Evolutionary conservation across 345 rosid genomes (phyloP), one percentile per base, ranked within the genome.

Genomic region (Brassica nigra): DNA sequence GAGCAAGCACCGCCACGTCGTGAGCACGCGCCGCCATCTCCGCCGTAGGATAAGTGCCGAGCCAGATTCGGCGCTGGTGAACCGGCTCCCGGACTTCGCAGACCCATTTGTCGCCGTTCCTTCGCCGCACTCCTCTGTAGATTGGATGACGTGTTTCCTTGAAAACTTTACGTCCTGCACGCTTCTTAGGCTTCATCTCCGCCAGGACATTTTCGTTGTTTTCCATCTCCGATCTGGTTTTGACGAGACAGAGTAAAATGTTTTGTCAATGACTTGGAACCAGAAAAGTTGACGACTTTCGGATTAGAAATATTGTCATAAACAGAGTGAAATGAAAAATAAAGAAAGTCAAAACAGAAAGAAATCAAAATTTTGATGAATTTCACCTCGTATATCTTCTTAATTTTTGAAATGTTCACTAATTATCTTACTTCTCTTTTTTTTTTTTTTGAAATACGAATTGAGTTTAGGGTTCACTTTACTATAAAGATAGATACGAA

Each of bases 1-100:
- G 71, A 0, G 89, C 90, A 49, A 91, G 77, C 12, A 84, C 96
- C 0, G 93, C 96, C 1, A 89, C 93, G 66, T 89, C 96, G 14
- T 91, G 96, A 2, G 96, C 93, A 30, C 92, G 78, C 0, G 93
- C 96, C 0, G 96, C 96, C 93, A 89, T 89, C 63, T 91, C 93
- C 0, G 91, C 83, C 0, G 87, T 85, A 0, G 93, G 90, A 62
- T 89, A 91, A 4, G 96, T 91, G 0, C 96, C 96, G 0, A 91
- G 87, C 96, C 93, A 91, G 54, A 91, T 63, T 2, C 96, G 83
- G 0, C 90, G 73, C 44, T 87, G 84, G 61, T 85, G 85, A 61
- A 77, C 81, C 0, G 93, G 96, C 8, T 88, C 89, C 1, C 96
- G 87, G 54, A 91, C 31, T 55, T 91, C 96, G 23, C 93, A 88